These are phyloP conservation scores for Acanthamoeba triangularis DNA, from an alignment of 208 protist genomes.

Conservation along the genomic window DNA sequence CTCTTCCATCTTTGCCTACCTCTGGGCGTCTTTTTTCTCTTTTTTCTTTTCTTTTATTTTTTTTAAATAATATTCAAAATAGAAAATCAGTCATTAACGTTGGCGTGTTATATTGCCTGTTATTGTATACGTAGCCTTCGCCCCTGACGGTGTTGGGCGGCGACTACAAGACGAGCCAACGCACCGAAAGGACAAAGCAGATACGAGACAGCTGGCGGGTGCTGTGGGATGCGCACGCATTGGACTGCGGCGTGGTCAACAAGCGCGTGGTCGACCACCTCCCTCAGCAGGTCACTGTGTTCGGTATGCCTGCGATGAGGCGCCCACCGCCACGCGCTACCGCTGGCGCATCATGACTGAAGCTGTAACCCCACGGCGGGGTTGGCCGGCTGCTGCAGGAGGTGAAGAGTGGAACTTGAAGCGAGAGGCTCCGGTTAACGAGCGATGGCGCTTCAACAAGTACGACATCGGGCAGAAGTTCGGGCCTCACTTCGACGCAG, in stretches of 20 bases:
- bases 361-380: background rate
- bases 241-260: background rate
- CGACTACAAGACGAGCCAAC: constrained; percentile 12
- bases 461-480: background rate
- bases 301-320: background rate
- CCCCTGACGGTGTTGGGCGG: background rate
- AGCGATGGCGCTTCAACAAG: constrained; percentile 5
- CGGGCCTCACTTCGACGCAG: background rate
- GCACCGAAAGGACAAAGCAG: background rate
- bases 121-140: background rate
- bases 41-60: background rate
- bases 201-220: background rate
- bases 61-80: background rate
- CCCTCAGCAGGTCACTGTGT: background rate
- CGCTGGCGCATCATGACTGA: background rate
- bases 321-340: too few relatives aligned
- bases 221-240: background rate
- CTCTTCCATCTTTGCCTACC: background rate
- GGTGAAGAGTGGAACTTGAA: background rate
- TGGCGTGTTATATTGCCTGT: background rate
- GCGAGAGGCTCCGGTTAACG: background rate
- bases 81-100: too few relatives aligned
- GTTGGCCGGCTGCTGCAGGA: background rate
- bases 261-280: background rate
- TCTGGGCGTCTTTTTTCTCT: background rate